Conservation (phyloP, 805 yeast species). For the Metschnikowia sp. region DNA sequence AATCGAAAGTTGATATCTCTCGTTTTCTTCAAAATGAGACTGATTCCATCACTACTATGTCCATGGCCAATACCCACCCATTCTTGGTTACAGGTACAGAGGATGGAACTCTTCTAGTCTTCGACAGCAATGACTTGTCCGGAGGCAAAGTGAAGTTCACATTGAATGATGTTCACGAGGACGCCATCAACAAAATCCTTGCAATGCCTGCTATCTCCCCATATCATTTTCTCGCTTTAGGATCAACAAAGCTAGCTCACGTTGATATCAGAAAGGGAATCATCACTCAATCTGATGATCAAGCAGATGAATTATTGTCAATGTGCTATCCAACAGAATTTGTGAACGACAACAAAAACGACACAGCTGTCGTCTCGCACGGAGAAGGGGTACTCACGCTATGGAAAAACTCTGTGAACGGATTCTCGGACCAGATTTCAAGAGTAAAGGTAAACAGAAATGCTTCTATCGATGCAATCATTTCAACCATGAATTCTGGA, state of each 20-base stretch:
- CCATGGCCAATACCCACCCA: constrained; percentile 45
- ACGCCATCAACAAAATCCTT: constrained; percentile 70
- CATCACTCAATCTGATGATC: constrained; percentile 72
- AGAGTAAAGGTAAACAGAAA: constrained; percentile 66
- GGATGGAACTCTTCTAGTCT: constrained; percentile 60
- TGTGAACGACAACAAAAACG: constrained; percentile 46
- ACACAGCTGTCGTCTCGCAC: constrained; percentile 75
- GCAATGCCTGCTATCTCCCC: constrained; percentile 68
- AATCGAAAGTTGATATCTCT: constrained; percentile 43
- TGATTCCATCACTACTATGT: constrained; percentile 42
- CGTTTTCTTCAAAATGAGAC: constrained; percentile 18
- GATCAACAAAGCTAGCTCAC: constrained; percentile 76
- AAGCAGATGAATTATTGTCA: constrained; percentile 86
- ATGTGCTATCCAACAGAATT: constrained; percentile 62
- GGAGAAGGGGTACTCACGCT: constrained; percentile 85
- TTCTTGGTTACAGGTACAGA: constrained; percentile 65
- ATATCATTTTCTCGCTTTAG: constrained; percentile 75
- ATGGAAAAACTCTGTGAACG: constrained; percentile 75
- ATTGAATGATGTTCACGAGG: constrained; percentile 63
- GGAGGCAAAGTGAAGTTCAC: constrained; percentile 39
- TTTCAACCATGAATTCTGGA: constrained; percentile 53
- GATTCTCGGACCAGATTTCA: constrained; percentile 71
- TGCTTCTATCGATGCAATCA: constrained; percentile 70
- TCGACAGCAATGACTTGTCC: constrained; percentile 56
- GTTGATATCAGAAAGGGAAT: constrained; percentile 76